Base-by-base conservation (phyloP, 306 rosid species). In the Vigna reflexopilosa region DNA sequence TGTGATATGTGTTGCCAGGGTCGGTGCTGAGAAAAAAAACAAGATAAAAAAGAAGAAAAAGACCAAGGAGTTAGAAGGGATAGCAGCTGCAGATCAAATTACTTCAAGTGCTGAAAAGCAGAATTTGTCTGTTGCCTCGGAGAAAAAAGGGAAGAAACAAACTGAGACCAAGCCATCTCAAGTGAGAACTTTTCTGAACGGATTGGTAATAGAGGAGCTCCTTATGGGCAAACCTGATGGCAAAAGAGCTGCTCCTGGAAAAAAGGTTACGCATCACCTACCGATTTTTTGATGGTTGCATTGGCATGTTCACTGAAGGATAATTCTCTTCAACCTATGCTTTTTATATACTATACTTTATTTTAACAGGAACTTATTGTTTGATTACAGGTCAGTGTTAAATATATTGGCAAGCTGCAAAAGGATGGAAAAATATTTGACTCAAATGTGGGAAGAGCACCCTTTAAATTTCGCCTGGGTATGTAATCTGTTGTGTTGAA, bases 201-300 rank as follows among this genome's bases (percentile, higher is more conserved):
- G 99, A 57, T 83, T 96, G 90, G 90, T 89, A 56, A 83, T 93
- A 7, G 98, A 96, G 87, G 99, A 93, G 32, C 48, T 91, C 10
- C 73, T 77, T 65, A 96, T 96, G 98, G 97, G 98, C 67, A 89
- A 89, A 83, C 99, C 98, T 52, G 94, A 96, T 88, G 98, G 99
- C 75, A 93, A 89, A 85, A 84, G 63, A 78, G 98, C 99, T 80
- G 77, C 89, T 68, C 91, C 89, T 2, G 99, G 99, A 77, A 86
- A 89, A 70, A 83, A 83, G 95, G 98, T 90, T 70, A 13, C 34
- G 16, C 55, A 12, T 64, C 26, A 56, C 70, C 59, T 44, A 30
- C 10, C 30, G 49, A 22, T 63, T 50, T 62, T 79, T 47, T 67
- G 13, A 70, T 77, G 74, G 70, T 74, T 55, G 67, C 38, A 42